Base-by-base conservation (phyloP, 768 basidiomycete species). In the Glaciozyma martinii region DNA sequence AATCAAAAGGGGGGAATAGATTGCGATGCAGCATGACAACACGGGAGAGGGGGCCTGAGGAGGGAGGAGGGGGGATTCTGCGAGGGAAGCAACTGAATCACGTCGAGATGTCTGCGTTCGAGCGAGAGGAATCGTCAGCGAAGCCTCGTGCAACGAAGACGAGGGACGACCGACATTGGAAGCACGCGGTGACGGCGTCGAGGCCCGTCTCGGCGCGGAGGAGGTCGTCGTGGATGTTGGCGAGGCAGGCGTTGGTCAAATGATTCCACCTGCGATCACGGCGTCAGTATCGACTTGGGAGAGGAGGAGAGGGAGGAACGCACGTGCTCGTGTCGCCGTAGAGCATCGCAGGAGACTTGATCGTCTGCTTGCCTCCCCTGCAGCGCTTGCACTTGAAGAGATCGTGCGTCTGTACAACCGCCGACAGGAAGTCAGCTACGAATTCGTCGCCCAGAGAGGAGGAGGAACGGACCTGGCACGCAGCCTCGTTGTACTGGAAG, bases 301-400 rank as follows among this genome's bases (percentile, higher is more conserved):
- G 56, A 37, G 21, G 25, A 32, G 25, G 27, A 9, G 32, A 29
- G 25, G 16, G 27, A 56, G 44, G 32, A 63, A 85, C 92, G 66
- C 82, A 92, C 90, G 93, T 89, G 87, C 90, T 93, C 3, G 89
- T 91, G 76, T 99, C 95, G 21, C 95, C 95, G 70, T 98, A 98
- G 21, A 99, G 75, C 72, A 98, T 76, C 0, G 90, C 92, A 3
- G 86, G 84, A 5, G 89, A 81, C 77, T 94, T 97, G 72, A 83
- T 80, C 52, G 81, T 74, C 76, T 98, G 95, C 72, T 82, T 87
- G 25, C 90, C 91, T 67, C 91, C 80, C 77, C 83, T 86, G 78
- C 90, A 93, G 54, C 91, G 81, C 76, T 89, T 90, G 78, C 90
- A 93, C 77, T 98, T 98, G 83, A 94, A 98, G 12, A 91, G 93